Evolutionary conservation across 257 asterid species (phyloP).

Genomic region (Vinca minor): DNA sequence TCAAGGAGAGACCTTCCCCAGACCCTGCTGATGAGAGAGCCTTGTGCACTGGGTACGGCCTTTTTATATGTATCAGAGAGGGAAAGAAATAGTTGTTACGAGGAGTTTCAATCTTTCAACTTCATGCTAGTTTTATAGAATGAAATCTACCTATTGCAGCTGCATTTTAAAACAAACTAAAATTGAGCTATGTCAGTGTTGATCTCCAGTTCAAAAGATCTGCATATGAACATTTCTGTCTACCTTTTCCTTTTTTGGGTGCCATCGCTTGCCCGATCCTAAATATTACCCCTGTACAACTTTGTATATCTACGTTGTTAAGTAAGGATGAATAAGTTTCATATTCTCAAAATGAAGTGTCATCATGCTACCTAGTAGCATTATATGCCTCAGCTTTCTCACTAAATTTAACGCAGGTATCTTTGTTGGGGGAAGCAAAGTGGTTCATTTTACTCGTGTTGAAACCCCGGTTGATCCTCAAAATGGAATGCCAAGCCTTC

Average conservation of each 20-base stretch:
- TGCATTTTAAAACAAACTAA: background rate
- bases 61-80: too few relatives aligned
- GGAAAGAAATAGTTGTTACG: background rate
- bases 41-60: too few relatives aligned
- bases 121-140: background rate
- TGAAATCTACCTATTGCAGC: background rate
- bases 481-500: constrained; percentile 22
- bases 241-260: too few relatives aligned
- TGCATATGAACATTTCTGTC: too few relatives aligned
- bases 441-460: constrained; percentile 75
- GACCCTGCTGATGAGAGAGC: too few relatives aligned
- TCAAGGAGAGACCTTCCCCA: too few relatives aligned
- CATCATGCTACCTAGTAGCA: background rate
- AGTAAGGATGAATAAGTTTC: background rate
- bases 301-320: background rate
- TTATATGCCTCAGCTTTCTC: background rate
- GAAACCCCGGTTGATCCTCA: constrained; percentile 29
- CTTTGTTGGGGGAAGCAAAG: constrained; percentile 85
- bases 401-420: constrained; percentile 43
- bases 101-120: background rate
- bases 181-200: background rate
- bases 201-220: background rate
- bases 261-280: background rate
- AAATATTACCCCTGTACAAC: background rate
- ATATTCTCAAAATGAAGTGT: background rate